Evolutionary conservation across 768 basidiomycete genomes (phyloP), one percentile per base, ranked within the genome.

Genomic region (Pilatotrama ljubarskyi): DNA sequence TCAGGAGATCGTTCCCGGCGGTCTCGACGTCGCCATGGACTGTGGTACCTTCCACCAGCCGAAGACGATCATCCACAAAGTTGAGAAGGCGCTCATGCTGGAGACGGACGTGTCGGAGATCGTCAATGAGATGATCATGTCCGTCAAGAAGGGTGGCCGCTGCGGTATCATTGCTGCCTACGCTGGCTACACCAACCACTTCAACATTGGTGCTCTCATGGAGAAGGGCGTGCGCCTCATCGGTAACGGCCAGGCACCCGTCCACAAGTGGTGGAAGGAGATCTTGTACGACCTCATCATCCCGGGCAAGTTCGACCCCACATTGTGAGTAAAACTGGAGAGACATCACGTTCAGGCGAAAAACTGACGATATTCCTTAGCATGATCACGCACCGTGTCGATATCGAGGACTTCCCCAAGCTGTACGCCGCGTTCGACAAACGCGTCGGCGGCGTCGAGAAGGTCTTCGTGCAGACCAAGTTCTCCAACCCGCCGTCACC

Each of bases 51-150:
- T 88, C 80, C 88, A 89, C 68, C 81, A 88, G 65, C 86, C 87
- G 18, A 88, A 90, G 75, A 76, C 79, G 0, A 58, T 85, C 24
- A 65, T 81, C 3, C 88, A 89, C 74, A 88, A 86, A 67, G 77
- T 84, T 32, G 84, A 89, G 70, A 88, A 87, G 74, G 70, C 82
- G 20, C 74, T 90, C 47, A 85, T 87, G 83, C 79, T 90, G 26
- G 89, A 93, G 73, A 91, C 87, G 0, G 89, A 91, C 64, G 82
- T 83, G 0, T 78, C 84, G 0, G 89, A 91, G 70, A 88, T 81
- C 3, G 68, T 77, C 58, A 84, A 84, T 73, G 82, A 83, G 71
- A 73, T 73, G 70, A 74, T 83, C 63, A 72, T 73, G 66, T 68
- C 77, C 55, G 70, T 72, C 17, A 66, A 65, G 64, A 73, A 91